Conservation (phyloP, 768 basidiomycete species). For the Antrodiella citrinella region DNA sequence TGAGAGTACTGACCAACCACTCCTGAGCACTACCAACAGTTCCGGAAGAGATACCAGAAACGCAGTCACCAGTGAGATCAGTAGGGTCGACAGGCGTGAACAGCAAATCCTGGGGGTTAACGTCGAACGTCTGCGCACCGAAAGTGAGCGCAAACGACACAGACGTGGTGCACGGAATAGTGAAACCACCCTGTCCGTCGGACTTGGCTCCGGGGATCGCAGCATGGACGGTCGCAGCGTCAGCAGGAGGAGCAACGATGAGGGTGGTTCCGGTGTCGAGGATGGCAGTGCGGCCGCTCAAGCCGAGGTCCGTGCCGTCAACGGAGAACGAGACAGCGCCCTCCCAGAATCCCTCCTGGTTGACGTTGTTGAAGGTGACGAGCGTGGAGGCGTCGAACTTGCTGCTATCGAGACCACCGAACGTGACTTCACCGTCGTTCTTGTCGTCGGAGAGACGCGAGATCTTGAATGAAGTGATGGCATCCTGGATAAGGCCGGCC, state of each 20-base stretch:
- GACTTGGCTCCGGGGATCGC: conserved; percentile 47
- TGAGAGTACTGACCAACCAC: conserved; percentile 51
- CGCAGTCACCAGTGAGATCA: conserved; percentile 50
- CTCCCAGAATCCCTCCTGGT: conserved; percentile 74
- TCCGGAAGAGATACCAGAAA: conserved; percentile 62
- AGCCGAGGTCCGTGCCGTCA: conserved; percentile 42
- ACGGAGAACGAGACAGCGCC: conserved; percentile 52
- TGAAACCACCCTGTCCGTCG: conserved; percentile 43
- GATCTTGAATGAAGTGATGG: conserved; percentile 77
- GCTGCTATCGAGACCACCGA: conserved; percentile 63
- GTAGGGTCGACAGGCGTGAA: conserved; percentile 46
- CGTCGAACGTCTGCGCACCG: conserved; percentile 48
- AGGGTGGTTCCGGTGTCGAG: conserved; percentile 42
- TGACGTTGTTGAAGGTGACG: conserved; percentile 56
- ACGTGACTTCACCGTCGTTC: conserved; percentile 77
- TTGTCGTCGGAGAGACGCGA: conserved; percentile 59
- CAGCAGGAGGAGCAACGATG: conserved; percentile 32
- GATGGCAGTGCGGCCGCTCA: conserved; percentile 63
- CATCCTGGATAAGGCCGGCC: conserved; percentile 45
- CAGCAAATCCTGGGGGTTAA: conserved; percentile 59
- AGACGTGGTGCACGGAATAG: conserved; percentile 56
- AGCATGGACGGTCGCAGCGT: conserved; percentile 48
- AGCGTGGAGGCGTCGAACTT: conserved; percentile 61
- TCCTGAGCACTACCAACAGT: conserved; percentile 47
- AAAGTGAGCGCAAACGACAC: conserved; percentile 48